phyloP scores from a whole-genome alignment of 768 basidiomycete species.

The Holtermanniella nyarrowii region DNA sequence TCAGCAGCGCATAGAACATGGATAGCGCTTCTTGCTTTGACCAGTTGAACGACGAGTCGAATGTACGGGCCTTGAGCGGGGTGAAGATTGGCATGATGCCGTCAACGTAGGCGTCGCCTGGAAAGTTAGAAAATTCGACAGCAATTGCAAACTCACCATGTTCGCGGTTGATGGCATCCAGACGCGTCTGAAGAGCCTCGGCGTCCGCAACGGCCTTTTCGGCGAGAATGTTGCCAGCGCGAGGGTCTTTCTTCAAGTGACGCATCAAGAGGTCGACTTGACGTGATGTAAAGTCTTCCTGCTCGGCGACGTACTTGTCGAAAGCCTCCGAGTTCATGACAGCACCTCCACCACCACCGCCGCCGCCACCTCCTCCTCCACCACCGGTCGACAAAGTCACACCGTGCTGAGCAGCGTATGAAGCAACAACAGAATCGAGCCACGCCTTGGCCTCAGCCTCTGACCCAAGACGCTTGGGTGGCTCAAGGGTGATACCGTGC shows the following conservation, averaged over 20 bases:
- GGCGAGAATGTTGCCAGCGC: slow-evolving; percentile 78
- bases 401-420: slow-evolving; percentile 81
- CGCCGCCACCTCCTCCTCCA: slow-evolving; percentile 52
- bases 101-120: slow-evolving; percentile 66
- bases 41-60: slow-evolving; percentile 85
- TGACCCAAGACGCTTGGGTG: slow-evolving; percentile 79
- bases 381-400: slow-evolving; percentile 67
- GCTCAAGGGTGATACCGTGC: slow-evolving; percentile 83
- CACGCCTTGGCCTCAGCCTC: slow-evolving; percentile 89
- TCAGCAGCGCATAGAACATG: slow-evolving; percentile 98
- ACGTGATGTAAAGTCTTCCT: slow-evolving; percentile 80
- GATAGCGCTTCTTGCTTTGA: slow-evolving; percentile 89
- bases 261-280: slow-evolving; percentile 96
- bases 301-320: slow-evolving; percentile 87
- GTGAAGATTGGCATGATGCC: slow-evolving; percentile 94
- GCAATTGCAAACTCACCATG: slow-evolving; percentile 51
- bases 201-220: slow-evolving; percentile 44
- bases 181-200: slow-evolving; percentile 61
- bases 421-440: slow-evolving; percentile 72
- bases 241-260: slow-evolving; percentile 84
- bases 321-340: slow-evolving; percentile 98
- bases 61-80: slow-evolving; percentile 88
- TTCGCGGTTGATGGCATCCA: slow-evolving; percentile 80
- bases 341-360: slow-evolving; percentile 58
- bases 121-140: not conserved